Percentiles rank a stretch among this genome's conserved stretches.
Conservation (phyloP, 2,329 filamentous ascomycete genomes). For the Torrubiellomyces zombiae region DNA sequence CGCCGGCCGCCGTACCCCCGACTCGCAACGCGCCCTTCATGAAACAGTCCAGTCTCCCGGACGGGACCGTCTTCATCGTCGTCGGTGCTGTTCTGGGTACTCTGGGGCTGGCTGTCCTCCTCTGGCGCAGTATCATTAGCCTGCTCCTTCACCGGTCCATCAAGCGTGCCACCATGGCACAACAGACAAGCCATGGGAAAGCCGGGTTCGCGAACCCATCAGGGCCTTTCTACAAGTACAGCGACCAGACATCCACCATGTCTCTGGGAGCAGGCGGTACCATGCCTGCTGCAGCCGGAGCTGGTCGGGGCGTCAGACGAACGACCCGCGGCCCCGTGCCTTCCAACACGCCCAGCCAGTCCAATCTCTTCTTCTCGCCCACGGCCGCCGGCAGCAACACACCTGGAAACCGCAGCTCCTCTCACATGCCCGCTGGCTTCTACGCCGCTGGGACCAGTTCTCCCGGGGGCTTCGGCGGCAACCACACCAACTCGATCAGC, state of each 20-base stretch:
- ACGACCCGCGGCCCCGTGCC: slow-evolving; percentile 34
- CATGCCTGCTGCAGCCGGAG: slow-evolving; percentile 17
- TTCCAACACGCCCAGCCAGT: slow-evolving; percentile 41
- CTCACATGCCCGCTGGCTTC: slow-evolving; percentile 81
- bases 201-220: slow-evolving; percentile 41
- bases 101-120: slow-evolving; percentile 62
- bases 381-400: slow-evolving; percentile 56
- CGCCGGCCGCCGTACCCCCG: slow-evolving; percentile 62
- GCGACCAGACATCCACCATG: slow-evolving; percentile 38
- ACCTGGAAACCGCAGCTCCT: slow-evolving; percentile 49
- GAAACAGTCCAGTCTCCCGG: slow-evolving; percentile 68
- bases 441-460: slow-evolving; percentile 56
- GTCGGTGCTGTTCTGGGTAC: slow-evolving; percentile 80
- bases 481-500: slow-evolving; percentile 37
- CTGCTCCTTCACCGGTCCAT: slow-evolving; percentile 88
- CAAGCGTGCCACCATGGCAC: slow-evolving; percentile 63
- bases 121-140: slow-evolving; percentile 77
- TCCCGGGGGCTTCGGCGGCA: slow-evolving; percentile 23
- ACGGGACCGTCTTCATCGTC: slow-evolving; percentile 91
- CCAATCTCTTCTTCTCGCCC: slow-evolving; percentile 85
- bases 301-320: slow-evolving; percentile 33
- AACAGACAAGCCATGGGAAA: slow-evolving; percentile 55
- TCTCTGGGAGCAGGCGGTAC: slow-evolving; percentile 19
- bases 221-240: slow-evolving; percentile 48
- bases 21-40: slow-evolving; percentile 80